A percentile compares a stretch with the other conserved stretches of the same genome.
These are phyloP conservation scores for Thuja plicata DNA, from an alignment of 83 land plant genomes.

Conservation along the genomic window DNA sequence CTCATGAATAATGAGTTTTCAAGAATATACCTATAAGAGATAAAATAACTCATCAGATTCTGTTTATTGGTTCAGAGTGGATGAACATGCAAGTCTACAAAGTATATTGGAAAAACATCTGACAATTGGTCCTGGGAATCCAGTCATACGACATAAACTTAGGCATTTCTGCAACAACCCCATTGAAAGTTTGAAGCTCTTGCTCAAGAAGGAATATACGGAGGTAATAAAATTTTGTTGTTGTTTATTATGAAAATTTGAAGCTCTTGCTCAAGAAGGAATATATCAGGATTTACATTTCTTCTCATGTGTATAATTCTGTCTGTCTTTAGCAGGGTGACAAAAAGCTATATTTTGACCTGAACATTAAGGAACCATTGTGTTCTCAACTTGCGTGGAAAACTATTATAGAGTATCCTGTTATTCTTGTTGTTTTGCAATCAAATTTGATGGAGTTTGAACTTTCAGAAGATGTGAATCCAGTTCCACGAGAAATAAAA, in stretches of 20 bases:
- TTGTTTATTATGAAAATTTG: conserved; percentile 19
- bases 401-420: conserved; percentile 72
- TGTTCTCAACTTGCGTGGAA: conserved; percentile 49
- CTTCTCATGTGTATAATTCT: background rate
- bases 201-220: conserved; percentile 42
- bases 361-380: conserved; percentile 56
- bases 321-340: conserved; percentile 38
- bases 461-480: conserved; percentile 19
- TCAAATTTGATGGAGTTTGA: conserved; percentile 48
- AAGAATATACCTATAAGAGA: background rate
- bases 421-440: conserved; percentile 64
- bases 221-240: conserved; percentile 23
- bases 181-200: conserved; percentile 46
- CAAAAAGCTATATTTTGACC: conserved; percentile 49
- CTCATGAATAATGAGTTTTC: background rate
- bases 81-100: conserved; percentile 47
- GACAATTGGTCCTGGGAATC: conserved; percentile 45
- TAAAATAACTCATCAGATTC: background rate
- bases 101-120: conserved; percentile 71
- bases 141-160: conserved; percentile 27
- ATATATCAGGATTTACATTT: background rate
- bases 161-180: conserved; percentile 38
- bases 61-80: conserved; percentile 50
- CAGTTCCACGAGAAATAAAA: conserved; percentile 11
- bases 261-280: conserved; percentile 56